Evolutionary conservation across 2,329 filamentous ascomycete genomes (phyloP).

Genomic region (Pseudocercospora cruenta): DNA sequence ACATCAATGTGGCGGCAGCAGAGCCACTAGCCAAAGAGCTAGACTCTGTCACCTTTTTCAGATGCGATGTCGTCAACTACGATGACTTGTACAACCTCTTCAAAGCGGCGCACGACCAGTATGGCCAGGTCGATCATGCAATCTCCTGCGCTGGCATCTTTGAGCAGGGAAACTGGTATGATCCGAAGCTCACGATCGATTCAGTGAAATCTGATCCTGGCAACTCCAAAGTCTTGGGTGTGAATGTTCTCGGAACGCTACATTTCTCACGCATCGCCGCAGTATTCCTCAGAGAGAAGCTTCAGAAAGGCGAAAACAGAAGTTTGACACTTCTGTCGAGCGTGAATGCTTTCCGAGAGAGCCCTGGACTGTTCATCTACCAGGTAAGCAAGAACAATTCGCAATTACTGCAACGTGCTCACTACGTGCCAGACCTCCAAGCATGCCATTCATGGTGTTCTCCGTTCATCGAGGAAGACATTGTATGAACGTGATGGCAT

Average conservation of each 20-base stretch:
- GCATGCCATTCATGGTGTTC: slow-evolving; percentile 32
- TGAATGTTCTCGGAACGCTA: slow-evolving; percentile 48
- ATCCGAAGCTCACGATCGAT: slow-evolving; percentile 48
- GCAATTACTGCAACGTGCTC: neutral
- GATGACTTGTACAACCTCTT: slow-evolving; percentile 53
- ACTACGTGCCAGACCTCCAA: slow-evolving; percentile 27
- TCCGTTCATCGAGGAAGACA: slow-evolving; percentile 31
- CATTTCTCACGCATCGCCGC: slow-evolving; percentile 55
- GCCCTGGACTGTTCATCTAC: slow-evolving; percentile 53
- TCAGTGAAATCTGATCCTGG: slow-evolving; percentile 44
- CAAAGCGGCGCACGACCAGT: slow-evolving; percentile 48
- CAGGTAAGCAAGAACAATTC: slow-evolving; percentile 17
- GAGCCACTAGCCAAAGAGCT: slow-evolving; percentile 10
- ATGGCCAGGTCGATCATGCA: slow-evolving; percentile 54
- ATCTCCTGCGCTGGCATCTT: slow-evolving; percentile 53
- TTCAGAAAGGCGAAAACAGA: slow-evolving; percentile 40
- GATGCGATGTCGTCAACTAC: slow-evolving; percentile 53
- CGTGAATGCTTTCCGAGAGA: slow-evolving; percentile 54
- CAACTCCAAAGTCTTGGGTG: slow-evolving; percentile 47
- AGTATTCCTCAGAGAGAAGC: slow-evolving; percentile 52
- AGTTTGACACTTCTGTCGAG: slow-evolving; percentile 51
- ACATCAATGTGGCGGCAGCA: slow-evolving; percentile 33
- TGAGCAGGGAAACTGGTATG: slow-evolving; percentile 52
- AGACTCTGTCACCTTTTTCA: slow-evolving; percentile 42
- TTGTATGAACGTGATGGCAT: slow-evolving; percentile 32